These are phyloP conservation scores for Rhizoclosmatium sp. DNA, from an alignment of 192 early-diverging fungal species.

Conservation along the genomic window DNA sequence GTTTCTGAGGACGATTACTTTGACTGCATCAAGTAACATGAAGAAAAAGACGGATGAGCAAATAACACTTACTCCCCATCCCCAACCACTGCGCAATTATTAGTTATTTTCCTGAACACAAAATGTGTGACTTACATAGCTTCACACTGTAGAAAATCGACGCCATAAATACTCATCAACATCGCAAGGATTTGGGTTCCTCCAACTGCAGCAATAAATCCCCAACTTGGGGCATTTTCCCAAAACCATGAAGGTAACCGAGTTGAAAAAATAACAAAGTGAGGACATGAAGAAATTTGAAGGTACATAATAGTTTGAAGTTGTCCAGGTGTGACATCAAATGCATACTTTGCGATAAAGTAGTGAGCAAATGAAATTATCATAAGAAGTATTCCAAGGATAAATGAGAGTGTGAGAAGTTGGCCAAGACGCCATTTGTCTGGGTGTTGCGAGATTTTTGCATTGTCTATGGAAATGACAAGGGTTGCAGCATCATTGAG, in stretches of 20 bases:
- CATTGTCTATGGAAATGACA: constrained; percentile 93
- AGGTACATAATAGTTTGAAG: constrained; percentile 67
- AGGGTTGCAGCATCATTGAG: constrained; percentile 85
- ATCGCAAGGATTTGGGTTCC: constrained; percentile 92
- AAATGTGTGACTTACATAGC: constrained; percentile 15
- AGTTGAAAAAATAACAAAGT: constrained; percentile 97
- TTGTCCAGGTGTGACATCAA: constrained; percentile 42
- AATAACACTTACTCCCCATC: constrained; percentile 74
- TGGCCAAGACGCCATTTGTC: constrained; percentile 98
- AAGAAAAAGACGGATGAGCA: constrained; percentile 80
- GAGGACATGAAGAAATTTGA: constrained; percentile 91
- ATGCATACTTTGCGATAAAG: constrained; percentile 75
- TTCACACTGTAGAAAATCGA: constrained; percentile 36
- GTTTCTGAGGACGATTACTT: constrained; percentile 79
- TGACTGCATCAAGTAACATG: constrained; percentile 87
- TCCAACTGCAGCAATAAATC: constrained; percentile 81
- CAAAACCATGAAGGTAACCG: constrained; percentile 87
- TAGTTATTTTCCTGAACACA: background rate
- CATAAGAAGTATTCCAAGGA: constrained; percentile 80
- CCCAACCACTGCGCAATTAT: constrained; percentile 59
- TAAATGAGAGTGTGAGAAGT: constrained; percentile 79
- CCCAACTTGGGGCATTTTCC: constrained; percentile 80
- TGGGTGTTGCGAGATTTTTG: constrained; percentile 84
- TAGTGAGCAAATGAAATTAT: constrained; percentile 83
- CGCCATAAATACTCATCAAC: constrained; percentile 84